Evolutionary conservation across 768 basidiomycete species (phyloP), one percentile per base, ranked within the genome.

Genomic region (Termitomyces sp.): DNA sequence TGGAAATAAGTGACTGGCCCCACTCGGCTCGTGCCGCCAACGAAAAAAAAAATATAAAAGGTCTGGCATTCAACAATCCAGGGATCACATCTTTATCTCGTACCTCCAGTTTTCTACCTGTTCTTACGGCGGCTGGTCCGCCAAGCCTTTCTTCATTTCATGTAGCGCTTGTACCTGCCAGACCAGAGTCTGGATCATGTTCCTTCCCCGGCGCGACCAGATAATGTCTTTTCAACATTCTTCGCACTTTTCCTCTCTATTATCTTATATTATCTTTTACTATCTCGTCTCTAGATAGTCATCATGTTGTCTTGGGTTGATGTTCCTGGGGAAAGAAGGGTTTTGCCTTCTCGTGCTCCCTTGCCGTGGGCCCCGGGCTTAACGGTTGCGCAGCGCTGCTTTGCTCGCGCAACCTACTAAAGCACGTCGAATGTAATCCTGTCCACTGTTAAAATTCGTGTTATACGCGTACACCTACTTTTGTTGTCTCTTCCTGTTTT

Each of bases 321-420:
- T 57, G 56, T 57, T 57, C 43, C 43, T 35, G 23, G 56, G 56
- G 56, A 31, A 57, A 40, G 29, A 43, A 38, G 43, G 56, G 56
- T 29, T 46, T n/a, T 57, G 50, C 56, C 56, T 53, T 45, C 43
- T 52, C 35, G 56, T 57, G 56, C 56, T 57, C 56, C 56, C 56
- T 57, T 57, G 56, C n/a, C 56, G 49, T 45, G 56, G 56, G 49
- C 50, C 56, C 56, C 35, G 56, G 56, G 56, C 56, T 57, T 52
- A 19, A 45, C 35, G 50, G 50, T 21, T 50, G 56, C 40, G 54
- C 8, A 34, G 23, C 32, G 45, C 27, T 21, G 17, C 37, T 7
- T 42, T 12, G 37, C 23, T 32, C n/a, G 7, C 45, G n/a, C 35
- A 47, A 27, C 54, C 54, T 29, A 55, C 54, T 19, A 55, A 55